phyloP scores from a whole-genome alignment of 225 moss, liverwort and hornwort genomes.

The Polytrichum commune region DNA sequence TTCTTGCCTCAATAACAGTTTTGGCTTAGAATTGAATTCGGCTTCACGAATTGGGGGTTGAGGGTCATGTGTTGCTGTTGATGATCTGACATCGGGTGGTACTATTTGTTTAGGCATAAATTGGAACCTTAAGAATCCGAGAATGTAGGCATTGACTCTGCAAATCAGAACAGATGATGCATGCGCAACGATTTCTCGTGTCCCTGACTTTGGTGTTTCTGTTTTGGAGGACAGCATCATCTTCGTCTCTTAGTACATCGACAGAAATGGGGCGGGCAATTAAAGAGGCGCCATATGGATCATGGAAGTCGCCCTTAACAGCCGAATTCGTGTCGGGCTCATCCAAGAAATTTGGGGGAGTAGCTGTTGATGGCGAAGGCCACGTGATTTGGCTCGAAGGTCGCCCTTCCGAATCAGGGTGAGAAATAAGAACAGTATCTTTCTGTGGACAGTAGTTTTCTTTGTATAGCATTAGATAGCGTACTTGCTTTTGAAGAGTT shows the following conservation, averaged over 20 bases:
- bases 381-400: slow-evolving; percentile 78
- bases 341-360: slow-evolving; percentile 56
- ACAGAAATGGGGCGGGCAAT: slow-evolving; percentile 58
- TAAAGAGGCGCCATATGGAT: slow-evolving; percentile 64
- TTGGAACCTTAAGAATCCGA: background rate
- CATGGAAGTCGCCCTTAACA: slow-evolving; percentile 85
- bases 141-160: background rate
- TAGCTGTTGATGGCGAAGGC: slow-evolving; percentile 60
- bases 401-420: slow-evolving; percentile 85
- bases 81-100: background rate
- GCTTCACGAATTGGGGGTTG: background rate
- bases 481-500: too few species aligned
- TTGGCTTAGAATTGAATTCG: background rate
- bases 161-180: too few species aligned
- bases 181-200: too few species aligned
- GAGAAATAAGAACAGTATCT: slow-evolving; percentile 11
- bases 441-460: background rate
- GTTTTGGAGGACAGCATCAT: slow-evolving; percentile 13
- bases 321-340: slow-evolving; percentile 83
- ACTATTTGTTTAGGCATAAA: background rate
- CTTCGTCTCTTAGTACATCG: slow-evolving; percentile 5
- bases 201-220: background rate
- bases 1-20: background rate
- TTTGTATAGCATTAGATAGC: too few species aligned
- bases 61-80: background rate